A percentile compares a stretch with the other conserved stretches of the same genome.
These are phyloP conservation scores for Pythium rhizo-oryzae DNA, from an alignment of 352 stramenopile species.

Conservation along the genomic window DNA sequence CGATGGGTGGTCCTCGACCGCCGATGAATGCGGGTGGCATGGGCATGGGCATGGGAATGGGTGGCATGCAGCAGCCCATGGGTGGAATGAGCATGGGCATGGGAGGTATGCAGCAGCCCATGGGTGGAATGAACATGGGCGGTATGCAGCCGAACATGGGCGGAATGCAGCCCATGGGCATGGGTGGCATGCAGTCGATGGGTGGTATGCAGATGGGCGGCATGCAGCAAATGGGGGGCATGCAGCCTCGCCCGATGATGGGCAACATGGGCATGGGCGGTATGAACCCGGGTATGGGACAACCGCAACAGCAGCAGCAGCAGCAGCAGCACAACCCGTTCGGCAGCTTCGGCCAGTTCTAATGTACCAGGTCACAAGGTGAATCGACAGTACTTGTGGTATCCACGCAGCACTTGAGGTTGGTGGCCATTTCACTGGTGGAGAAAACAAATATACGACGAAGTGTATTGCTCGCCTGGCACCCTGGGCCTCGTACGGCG, in stretches of 20 bases:
- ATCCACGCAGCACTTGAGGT: background rate
- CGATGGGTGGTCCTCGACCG: constrained; percentile 38
- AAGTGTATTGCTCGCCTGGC: constrained; percentile 6
- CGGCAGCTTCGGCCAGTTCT: constrained; percentile 59
- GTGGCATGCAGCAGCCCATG: constrained; percentile 61
- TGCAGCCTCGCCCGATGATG: constrained; percentile 44
- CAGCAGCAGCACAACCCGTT: constrained; percentile 66
- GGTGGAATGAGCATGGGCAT: constrained; percentile 50
- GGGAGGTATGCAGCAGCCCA: constrained; percentile 55
- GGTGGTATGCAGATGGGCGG: constrained; percentile 44
- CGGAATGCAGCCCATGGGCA: constrained; percentile 43
- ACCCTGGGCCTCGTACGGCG: background rate
- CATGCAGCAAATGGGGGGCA: constrained; percentile 30
- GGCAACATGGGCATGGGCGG: constrained; percentile 46
- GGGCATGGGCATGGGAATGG: constrained; percentile 54
- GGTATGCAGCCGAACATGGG: constrained; percentile 44
- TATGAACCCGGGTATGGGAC: constrained; percentile 65
- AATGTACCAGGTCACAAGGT: no score
- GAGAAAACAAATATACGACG: constrained; percentile 15
- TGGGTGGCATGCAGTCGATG: constrained; percentile 40
- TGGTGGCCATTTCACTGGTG: background rate
- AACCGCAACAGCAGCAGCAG: constrained; percentile 64
- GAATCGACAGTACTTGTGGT: background rate
- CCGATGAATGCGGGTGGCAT: constrained; percentile 52
- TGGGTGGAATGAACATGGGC: constrained; percentile 51